These are phyloP conservation scores for Cruciata laevipes DNA, from an alignment of 257 asterid genomes.

Conservation along the genomic window DNA sequence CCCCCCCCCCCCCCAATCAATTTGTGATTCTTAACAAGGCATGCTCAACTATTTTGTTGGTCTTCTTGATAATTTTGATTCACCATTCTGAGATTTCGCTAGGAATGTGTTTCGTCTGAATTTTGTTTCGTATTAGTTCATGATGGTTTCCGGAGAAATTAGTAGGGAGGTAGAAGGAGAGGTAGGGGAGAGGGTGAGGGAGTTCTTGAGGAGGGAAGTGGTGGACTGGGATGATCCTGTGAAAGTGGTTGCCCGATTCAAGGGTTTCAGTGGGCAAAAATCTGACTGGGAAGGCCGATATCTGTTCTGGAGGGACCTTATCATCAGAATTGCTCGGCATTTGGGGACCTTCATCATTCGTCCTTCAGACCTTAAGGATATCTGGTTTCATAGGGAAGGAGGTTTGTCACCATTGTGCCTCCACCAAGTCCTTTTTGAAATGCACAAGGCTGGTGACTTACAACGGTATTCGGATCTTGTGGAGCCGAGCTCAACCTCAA, in stretches of 20 bases:
- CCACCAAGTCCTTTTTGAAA: constrained; percentile 58
- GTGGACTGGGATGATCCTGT: constrained; percentile 68
- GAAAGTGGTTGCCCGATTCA: constrained; percentile 45
- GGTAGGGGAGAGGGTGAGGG: constrained; percentile 29
- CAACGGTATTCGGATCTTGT: constrained; percentile 24
- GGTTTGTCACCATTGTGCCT: constrained; percentile 66
- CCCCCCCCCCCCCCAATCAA: too few relatives aligned
- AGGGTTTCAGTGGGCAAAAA: constrained; percentile 82
- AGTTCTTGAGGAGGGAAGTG: constrained; percentile 43
- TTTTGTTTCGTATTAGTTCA: neutral
- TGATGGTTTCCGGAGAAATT: neutral
- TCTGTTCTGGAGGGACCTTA: constrained; percentile 72
- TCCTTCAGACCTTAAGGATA: constrained; percentile 43
- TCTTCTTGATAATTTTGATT: too few relatives aligned
- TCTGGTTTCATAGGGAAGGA: constrained; percentile 63
- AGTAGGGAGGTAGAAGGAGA: constrained; percentile 13
- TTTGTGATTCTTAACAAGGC: neutral
- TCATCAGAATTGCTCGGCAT: constrained; percentile 57
- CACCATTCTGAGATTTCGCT: too few relatives aligned
- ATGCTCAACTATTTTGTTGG: neutral
- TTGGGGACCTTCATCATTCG: constrained; percentile 44
- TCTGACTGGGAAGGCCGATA: constrained; percentile 74
- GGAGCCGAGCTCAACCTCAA: constrained; percentile 13
- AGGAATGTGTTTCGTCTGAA: neutral
- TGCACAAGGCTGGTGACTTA: constrained; percentile 65